Evolutionary conservation across 768 basidiomycete species (phyloP).

Genomic region (Dioszegia aurantiaca): DNA sequence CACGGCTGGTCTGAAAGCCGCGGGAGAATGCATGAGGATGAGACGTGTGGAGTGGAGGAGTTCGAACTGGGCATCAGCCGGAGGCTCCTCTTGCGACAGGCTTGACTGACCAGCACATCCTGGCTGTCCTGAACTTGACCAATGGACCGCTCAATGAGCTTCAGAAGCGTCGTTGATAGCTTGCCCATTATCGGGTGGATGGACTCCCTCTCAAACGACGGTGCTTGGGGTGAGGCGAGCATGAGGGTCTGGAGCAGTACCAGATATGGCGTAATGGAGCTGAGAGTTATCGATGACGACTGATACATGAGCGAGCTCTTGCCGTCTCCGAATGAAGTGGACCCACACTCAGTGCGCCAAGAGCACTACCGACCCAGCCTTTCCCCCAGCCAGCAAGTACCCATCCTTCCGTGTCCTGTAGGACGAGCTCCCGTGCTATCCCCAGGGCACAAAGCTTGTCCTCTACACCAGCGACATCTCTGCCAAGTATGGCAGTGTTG

Average conservation of each 20-base stretch:
- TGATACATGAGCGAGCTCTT: not conserved
- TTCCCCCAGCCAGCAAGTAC: slow-evolving; percentile 37
- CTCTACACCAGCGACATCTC: slow-evolving; percentile 6
- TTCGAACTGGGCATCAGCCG: not conserved
- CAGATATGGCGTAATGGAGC: slow-evolving; percentile 11
- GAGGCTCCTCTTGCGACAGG: too few species aligned
- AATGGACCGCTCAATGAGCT: slow-evolving; percentile 21
- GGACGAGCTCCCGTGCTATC: slow-evolving; percentile 24
- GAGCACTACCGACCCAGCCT: slow-evolving; percentile 25
- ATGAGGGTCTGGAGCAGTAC: slow-evolving; percentile 23
- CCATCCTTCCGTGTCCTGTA: slow-evolving; percentile 38
- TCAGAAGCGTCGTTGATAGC: slow-evolving; percentile 24
- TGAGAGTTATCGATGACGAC: slow-evolving; percentile 13
- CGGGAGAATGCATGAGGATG: slow-evolving; percentile 43
- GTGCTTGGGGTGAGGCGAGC: slow-evolving; percentile 23
- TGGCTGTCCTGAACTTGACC: slow-evolving; percentile 15
- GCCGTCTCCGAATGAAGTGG: too few species aligned
- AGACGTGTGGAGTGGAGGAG: slow-evolving; percentile 16
- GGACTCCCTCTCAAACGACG: slow-evolving; percentile 40
- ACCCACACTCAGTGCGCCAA: slow-evolving; percentile 6
- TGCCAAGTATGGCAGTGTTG: slow-evolving; percentile 15
- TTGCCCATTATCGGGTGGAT: slow-evolving; percentile 44
- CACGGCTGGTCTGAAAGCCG: slow-evolving; percentile 44
- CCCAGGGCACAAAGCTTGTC: slow-evolving; percentile 19
- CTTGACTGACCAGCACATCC: slow-evolving; percentile 23